Percentiles rank a stretch among this genome's conserved stretches.
These are phyloP conservation scores for Petunia hybrid DNA, from an alignment of 305 asterid species.

Conservation along the genomic window DNA sequence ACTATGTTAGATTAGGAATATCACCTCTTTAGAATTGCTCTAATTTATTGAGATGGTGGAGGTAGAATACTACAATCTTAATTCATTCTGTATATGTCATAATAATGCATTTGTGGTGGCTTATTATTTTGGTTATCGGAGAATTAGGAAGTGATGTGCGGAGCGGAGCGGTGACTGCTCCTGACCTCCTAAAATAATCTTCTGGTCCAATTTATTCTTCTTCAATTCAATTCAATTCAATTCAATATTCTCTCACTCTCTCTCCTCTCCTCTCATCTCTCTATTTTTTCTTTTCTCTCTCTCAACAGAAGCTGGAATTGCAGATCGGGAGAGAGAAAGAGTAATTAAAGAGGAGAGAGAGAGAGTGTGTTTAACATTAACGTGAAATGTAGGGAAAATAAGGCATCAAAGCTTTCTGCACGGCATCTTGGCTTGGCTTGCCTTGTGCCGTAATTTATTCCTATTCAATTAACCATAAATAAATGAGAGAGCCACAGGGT, in stretches of 20 bases:
- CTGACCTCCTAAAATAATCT: too few relatives aligned
- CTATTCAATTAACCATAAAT: slow-evolving; percentile 36
- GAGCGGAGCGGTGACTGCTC: too few relatives aligned
- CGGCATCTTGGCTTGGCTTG: slow-evolving; percentile 60
- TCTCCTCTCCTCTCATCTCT: not conserved
- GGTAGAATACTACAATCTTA: not conserved
- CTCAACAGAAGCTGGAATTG: slow-evolving; percentile 36
- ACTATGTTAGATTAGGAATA: not conserved
- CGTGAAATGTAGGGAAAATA: slow-evolving; percentile 82
- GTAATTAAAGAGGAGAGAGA: slow-evolving; percentile 42
- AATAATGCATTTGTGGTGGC: too few relatives aligned
- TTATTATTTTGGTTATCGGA: too few relatives aligned
- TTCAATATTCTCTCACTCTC: slow-evolving; percentile 15
- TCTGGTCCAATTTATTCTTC: too few relatives aligned
- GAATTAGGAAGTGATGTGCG: too few relatives aligned
- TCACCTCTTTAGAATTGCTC: not conserved
- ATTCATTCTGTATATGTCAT: too few relatives aligned
- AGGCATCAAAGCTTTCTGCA: slow-evolving; percentile 75
- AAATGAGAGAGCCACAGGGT: slow-evolving; percentile 58
- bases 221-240: not conserved
- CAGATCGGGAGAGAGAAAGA: slow-evolving; percentile 46
- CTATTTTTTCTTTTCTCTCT: slow-evolving; percentile 30
- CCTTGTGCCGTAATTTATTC: slow-evolving; percentile 87
- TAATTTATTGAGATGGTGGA: not conserved
- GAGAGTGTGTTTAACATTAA: slow-evolving; percentile 33